Conservation (phyloP, 2,329 filamentous ascomycete species). For the Sarocladiaceae sp. region DNA sequence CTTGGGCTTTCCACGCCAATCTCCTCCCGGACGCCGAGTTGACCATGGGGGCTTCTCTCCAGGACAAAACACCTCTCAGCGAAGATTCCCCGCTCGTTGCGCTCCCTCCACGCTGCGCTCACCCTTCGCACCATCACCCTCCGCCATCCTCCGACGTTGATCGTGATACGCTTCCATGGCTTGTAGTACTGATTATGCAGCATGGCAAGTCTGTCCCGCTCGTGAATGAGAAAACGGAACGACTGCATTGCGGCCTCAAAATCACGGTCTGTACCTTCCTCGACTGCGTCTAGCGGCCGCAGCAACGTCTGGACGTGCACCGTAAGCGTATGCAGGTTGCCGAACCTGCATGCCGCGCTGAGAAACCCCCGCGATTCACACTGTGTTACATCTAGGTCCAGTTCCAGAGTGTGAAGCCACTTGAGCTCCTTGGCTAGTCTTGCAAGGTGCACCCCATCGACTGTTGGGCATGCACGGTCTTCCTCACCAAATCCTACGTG, state of each 20-base stretch:
- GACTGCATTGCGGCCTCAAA: conserved; percentile 27
- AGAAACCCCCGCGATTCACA: conserved; percentile 32
- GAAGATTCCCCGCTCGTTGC: conserved; percentile 35
- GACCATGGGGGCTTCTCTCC: conserved; percentile 20
- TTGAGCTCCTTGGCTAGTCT: conserved; percentile 25
- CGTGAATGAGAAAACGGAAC: conserved; percentile 16
- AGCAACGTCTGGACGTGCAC: conserved; percentile 40
- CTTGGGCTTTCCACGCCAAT: conserved; percentile 13
- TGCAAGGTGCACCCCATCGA: conserved; percentile 26
- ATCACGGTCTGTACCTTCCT: conserved; percentile 27
- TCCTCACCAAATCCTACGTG: conserved; percentile 39
- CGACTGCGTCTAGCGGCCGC: conserved; percentile 17
- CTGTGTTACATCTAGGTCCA: conserved; percentile 38
- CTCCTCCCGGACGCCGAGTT: conserved; percentile 21
- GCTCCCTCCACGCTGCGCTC: conserved; percentile 32
- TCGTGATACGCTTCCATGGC: conserved; percentile 33
- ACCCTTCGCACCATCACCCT: conserved; percentile 37
- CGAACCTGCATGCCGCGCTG: conserved; percentile 30
- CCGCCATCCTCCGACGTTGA: conserved; percentile 43
- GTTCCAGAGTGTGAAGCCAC: conserved; percentile 33
- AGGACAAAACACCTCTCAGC: conserved; percentile 42
- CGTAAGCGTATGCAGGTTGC: conserved; percentile 31
- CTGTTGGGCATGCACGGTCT: conserved; percentile 33
- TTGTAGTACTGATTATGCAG: neutral
- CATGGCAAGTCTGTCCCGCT: neutral